Percentiles rank a stretch among this genome's conserved stretches.
Conservation (phyloP, 192 early-diverging fungal genomes). For the Mortierella claussenii region DNA sequence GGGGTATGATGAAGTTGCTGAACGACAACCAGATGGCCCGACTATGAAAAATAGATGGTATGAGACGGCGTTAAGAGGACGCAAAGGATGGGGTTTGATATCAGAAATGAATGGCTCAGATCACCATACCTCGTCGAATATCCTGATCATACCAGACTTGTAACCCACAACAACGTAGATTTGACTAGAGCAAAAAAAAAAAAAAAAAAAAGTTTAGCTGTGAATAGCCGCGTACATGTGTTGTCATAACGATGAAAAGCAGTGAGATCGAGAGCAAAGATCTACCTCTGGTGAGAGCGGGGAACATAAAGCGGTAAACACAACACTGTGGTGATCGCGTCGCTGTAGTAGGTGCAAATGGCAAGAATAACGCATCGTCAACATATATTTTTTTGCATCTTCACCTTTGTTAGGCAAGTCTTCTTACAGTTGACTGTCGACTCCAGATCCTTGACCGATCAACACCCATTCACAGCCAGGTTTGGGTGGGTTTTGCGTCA, state of each 20-base stretch:
- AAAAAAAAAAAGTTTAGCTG: no score
- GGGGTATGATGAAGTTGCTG: conserved; percentile 61
- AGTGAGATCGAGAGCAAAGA: neutral
- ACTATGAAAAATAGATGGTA: no score
- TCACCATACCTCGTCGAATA: conserved; percentile 59
- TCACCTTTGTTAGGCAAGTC: neutral
- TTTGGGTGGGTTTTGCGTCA: neutral
- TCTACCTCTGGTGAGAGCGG: conserved; percentile 56
- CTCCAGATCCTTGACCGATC: conserved; percentile 60
- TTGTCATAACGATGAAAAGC: no score
- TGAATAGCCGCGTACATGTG: no score
- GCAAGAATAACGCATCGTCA: neutral
- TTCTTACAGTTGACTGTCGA: conserved; percentile 52
- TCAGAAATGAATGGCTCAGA: no score
- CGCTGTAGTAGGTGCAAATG: conserved; percentile 26
- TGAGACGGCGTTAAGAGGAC: no score
- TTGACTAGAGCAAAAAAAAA: conserved; percentile 45
- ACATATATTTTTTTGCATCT: neutral
- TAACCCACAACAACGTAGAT: conserved; percentile 64
- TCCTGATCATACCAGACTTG: conserved; percentile 63
- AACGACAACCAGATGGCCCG: conserved; percentile 56
- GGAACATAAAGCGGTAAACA: conserved; percentile 65
- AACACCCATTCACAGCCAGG: conserved; percentile 28
- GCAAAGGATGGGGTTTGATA: no score
- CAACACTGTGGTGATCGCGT: conserved; percentile 59